Percentiles rank a stretch among this genome's conserved stretches.
Conservation (phyloP, 148 eudicot genomes). For the Salicornia ramosissima region DNA sequence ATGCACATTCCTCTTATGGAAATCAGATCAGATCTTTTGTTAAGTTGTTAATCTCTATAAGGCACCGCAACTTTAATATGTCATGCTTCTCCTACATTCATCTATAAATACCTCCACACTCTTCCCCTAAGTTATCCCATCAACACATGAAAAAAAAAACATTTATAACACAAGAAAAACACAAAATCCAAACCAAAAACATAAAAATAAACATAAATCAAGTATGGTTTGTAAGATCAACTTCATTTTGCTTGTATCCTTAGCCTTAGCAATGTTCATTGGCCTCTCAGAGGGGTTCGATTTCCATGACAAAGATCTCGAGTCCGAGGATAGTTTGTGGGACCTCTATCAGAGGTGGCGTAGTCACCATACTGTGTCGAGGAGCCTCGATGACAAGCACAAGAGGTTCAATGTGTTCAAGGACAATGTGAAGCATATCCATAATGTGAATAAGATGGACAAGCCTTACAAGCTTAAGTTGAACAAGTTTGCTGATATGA, state of each 20-base stretch:
- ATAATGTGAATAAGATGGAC: slow-evolving; percentile 57
- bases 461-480: slow-evolving; percentile 81
- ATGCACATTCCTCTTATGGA: slow-evolving; percentile 3
- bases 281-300: slow-evolving; percentile 49
- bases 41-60: slow-evolving; percentile 41
- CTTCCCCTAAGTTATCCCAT: slow-evolving; percentile 16
- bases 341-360: slow-evolving; percentile 91
- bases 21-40: background rate
- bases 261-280: slow-evolving; percentile 45
- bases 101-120: slow-evolving; percentile 30
- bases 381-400: slow-evolving; percentile 65
- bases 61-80: slow-evolving; percentile 23
- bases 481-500: slow-evolving; percentile 88
- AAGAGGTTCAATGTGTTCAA: slow-evolving; percentile 82
- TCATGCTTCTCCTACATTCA: slow-evolving; percentile 22
- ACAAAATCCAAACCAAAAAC: slow-evolving; percentile 3
- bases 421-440: slow-evolving; percentile 62
- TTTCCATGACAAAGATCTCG: slow-evolving; percentile 64
- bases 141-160: slow-evolving; percentile 14
- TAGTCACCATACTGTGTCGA: slow-evolving; percentile 79
- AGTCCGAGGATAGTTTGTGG: slow-evolving; percentile 79
- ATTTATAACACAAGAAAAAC: slow-evolving; percentile 1
- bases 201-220: background rate
- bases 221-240: slow-evolving; percentile 44
- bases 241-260: slow-evolving; percentile 33